Evolutionary conservation across 768 basidiomycete genomes (phyloP), one percentile per base, ranked within the genome.

Genomic region (Chiua virens): DNA sequence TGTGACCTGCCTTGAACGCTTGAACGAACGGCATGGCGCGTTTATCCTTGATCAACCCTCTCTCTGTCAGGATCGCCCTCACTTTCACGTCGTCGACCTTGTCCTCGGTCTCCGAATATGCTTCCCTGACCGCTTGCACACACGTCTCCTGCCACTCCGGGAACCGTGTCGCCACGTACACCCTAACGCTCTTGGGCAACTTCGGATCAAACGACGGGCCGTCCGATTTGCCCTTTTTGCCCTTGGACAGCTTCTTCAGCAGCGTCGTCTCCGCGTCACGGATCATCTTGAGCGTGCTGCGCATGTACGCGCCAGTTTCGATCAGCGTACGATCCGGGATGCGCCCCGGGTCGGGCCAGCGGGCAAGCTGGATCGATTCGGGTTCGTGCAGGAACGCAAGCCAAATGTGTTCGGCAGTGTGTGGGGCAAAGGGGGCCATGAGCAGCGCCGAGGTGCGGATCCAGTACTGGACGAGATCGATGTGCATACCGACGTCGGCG

Each of bases 21-120:
- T 96, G 90, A 40, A 94, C 82, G 72, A 96, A 98, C 7, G 95
- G 95, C 96, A 98, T 98, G 38, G 80, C 80, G 38, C 86, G 82
- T 76, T 98, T 98, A 73, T 98, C 93, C 79, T 97, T 98, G 73
- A 94, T 86, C 67, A 98, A 66, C 5, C 91, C 93, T 20, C 76
- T 78, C 65, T 81, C 76, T 8, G 77, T 78, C 66, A 98, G 66
- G 57, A 80, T 58, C 60, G 82, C 75, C 67, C 85, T 80, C 45
- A 95, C 82, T 67, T 84, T 86, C 34, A 73, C 83, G 64, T 98
- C 94, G 63, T 99, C 91, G 32, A 34, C 32, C 58, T 76, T 79
- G 51, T 83, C 79, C 23, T 73, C 3, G 47, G 73, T 71, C 47
- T 75, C 75, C 37, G 73, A 72, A 61, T 87, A 94, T 21, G 86